These are phyloP conservation scores for Apophysomyces elegans DNA, from an alignment of 371 early-diverging fungal species.

Conservation along the genomic window DNA sequence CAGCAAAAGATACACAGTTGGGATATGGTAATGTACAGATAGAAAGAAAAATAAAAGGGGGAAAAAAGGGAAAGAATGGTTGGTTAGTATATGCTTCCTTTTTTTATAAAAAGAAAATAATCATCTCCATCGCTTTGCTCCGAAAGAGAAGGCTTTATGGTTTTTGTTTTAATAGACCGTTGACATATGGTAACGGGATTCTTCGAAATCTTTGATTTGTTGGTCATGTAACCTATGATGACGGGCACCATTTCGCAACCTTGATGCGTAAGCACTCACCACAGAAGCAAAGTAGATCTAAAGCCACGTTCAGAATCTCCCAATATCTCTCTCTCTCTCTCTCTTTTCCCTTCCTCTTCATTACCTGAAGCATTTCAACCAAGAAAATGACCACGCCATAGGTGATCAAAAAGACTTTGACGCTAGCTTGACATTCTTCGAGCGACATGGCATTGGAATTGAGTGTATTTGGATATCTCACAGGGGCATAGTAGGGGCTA, in stretches of 20 bases:
- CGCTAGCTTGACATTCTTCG: conserved; percentile 33
- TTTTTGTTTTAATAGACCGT: conserved; percentile 46
- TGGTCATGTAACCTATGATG: conserved; percentile 56
- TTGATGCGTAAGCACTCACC: conserved; percentile 47
- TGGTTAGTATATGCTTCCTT: background rate
- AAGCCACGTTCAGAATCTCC: background rate
- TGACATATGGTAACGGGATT: conserved; percentile 54
- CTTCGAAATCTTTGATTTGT: conserved; percentile 59
- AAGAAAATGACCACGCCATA: conserved; percentile 45
- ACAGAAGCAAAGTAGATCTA: conserved; percentile 56
- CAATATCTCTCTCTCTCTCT: no score
- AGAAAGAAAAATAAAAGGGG: background rate
- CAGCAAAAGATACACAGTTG: conserved; percentile 8
- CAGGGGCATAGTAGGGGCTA: conserved; percentile 47
- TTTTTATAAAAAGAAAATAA: conserved; percentile 9
- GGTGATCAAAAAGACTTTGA: conserved; percentile 35
- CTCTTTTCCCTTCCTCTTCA: background rate
- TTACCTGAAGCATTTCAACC: conserved; percentile 47
- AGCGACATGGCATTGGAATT: conserved; percentile 38
- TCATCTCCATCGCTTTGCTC: background rate
- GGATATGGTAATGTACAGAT: conserved; percentile 9
- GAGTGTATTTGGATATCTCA: conserved; percentile 44
- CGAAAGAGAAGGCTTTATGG: background rate
- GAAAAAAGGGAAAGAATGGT: background rate
- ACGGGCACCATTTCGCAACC: conserved; percentile 52